Evolutionary conservation across 805 yeast genomes (phyloP).

Genomic region (Spathaspora hagerdaliae): DNA sequence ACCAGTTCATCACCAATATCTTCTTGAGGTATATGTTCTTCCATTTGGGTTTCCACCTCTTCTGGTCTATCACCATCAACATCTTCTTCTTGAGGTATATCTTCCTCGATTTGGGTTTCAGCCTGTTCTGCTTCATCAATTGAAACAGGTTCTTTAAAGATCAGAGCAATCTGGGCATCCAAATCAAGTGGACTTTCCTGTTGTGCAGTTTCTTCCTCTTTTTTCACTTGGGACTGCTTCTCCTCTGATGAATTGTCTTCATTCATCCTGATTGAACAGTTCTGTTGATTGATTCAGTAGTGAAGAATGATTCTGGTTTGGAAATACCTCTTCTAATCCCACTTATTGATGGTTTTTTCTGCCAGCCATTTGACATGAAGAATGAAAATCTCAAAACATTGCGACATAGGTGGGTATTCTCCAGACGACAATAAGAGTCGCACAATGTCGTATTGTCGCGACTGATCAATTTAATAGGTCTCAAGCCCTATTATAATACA

Average conservation of each 20-base stretch:
- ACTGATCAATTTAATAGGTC: neutral
- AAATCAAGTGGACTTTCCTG: too few species aligned
- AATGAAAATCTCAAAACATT: neutral
- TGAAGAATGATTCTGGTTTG: neutral
- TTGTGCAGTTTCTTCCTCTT: too few species aligned
- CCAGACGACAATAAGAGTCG: neutral
- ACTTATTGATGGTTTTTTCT: too few species aligned
- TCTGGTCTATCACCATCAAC: constrained; percentile 1
- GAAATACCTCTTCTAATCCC: too few species aligned
- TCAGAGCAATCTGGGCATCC: too few species aligned
- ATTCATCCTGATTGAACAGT: neutral
- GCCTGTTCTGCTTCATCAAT: neutral
- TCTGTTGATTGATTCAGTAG: neutral
- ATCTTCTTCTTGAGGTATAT: too few species aligned
- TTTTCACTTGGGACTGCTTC: too few species aligned
- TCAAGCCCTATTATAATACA: neutral
- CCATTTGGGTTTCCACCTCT: neutral
- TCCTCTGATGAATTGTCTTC: constrained; percentile 1
- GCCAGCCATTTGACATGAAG: too few species aligned
- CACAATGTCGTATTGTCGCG: neutral
- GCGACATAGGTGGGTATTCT: neutral
- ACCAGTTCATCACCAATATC: constrained; percentile 4
- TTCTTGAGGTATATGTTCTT: neutral
- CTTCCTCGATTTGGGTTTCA: neutral
- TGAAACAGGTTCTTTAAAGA: neutral